Conservation (phyloP, 768 basidiomycete genomes). For the Multifurca ochricompacta region DNA sequence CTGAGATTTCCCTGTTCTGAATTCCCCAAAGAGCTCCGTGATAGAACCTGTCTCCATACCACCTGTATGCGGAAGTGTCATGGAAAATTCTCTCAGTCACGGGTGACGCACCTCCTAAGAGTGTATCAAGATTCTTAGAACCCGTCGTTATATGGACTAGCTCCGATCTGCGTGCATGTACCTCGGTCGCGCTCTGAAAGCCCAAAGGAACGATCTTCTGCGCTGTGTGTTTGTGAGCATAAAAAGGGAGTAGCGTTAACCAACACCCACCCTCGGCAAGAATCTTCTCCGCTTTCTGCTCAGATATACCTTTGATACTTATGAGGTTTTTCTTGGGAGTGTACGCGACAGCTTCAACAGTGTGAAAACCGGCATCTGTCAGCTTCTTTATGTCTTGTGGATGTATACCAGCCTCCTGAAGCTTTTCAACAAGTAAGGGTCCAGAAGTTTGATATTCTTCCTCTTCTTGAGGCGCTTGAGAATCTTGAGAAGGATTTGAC, state of each 20-base stretch:
- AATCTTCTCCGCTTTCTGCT: constrained; percentile 96
- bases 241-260: neutral
- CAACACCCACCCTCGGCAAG: constrained; percentile 66
- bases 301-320: constrained; percentile 93
- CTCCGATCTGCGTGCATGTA: constrained; percentile 90
- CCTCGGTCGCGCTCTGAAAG: constrained; percentile 96
- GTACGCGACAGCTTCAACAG: constrained; percentile 92
- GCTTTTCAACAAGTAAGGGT: constrained; percentile 77
- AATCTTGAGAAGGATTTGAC: constrained; percentile 49
- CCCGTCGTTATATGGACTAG: constrained; percentile 96
- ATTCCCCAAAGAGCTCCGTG: constrained; percentile 97
- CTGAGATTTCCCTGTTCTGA: constrained; percentile 97
- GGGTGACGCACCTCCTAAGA: constrained; percentile 67
- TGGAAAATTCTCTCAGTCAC: neutral
- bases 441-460: constrained; percentile 56
- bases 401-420: constrained; percentile 83
- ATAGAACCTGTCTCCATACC: constrained; percentile 98
- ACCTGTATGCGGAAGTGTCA: constrained; percentile 35
- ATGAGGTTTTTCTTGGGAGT: constrained; percentile 91
- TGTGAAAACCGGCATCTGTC: constrained; percentile 82
- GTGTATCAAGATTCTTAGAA: constrained; percentile 90
- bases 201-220: constrained; percentile 95
- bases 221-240: constrained; percentile 39
- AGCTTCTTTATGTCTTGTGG: constrained; percentile 94
- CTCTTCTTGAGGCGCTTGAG: constrained; percentile 42